Conservation (phyloP, 495 filamentous ascomycete genomes). For the Extremus antarcticus region DNA sequence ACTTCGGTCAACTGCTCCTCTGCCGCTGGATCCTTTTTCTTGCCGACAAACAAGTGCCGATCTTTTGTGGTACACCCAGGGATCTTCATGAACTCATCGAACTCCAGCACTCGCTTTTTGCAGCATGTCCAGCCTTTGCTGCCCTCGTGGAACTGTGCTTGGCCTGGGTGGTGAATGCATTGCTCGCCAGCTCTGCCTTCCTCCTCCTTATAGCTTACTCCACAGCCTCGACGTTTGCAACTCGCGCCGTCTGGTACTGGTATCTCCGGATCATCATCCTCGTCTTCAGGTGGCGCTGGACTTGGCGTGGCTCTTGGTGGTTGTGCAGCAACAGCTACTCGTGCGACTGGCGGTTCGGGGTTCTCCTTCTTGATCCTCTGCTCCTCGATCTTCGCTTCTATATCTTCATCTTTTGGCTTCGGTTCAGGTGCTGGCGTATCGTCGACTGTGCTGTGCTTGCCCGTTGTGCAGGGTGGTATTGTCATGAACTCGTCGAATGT, state of each 20-base stretch:
- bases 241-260: slow-evolving; percentile 59
- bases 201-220: slow-evolving; percentile 47
- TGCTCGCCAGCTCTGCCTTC: slow-evolving; percentile 57
- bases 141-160: slow-evolving; percentile 89
- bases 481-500: slow-evolving; percentile 97
- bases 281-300: slow-evolving; percentile 61
- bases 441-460: slow-evolving; percentile 82
- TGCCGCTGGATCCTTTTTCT: slow-evolving; percentile 38
- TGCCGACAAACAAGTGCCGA: slow-evolving; percentile 78
- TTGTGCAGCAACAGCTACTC: slow-evolving; percentile 39
- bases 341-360: slow-evolving; percentile 33
- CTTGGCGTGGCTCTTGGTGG: slow-evolving; percentile 42
- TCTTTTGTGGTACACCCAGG: slow-evolving; percentile 75
- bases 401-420: slow-evolving; percentile 27
- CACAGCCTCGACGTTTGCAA: slow-evolving; percentile 71
- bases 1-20: slow-evolving; percentile 58
- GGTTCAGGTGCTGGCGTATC: slow-evolving; percentile 52
- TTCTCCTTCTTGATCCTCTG: slow-evolving; percentile 8
- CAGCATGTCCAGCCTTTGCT: slow-evolving; percentile 97
- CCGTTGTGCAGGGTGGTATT: slow-evolving; percentile 88
- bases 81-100: slow-evolving; percentile 95
- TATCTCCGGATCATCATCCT: slow-evolving; percentile 69
- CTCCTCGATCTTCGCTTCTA: slow-evolving; percentile 18
- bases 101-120: slow-evolving; percentile 88
- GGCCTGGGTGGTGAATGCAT: slow-evolving; percentile 77